Base-by-base conservation (phyloP, 495 filamentous ascomycete genomes). In the Cryomyces minteri region DNA sequence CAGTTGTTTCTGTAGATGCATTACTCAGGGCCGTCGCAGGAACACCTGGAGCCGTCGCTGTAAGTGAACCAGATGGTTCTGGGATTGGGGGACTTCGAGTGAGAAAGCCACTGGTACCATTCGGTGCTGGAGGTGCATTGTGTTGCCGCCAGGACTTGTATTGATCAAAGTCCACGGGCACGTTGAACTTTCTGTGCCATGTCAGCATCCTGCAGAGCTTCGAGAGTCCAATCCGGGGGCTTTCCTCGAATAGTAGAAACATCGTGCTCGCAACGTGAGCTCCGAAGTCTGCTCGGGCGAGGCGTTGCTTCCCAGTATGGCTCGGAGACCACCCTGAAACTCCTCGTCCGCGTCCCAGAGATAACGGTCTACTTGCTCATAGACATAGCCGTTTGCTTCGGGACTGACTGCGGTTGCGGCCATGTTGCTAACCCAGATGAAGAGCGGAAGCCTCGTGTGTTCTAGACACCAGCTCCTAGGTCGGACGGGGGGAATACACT, bases 311-410 rank as follows among this genome's bases (percentile, higher is more conserved):
- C 64, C 65, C 25, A 71, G 58, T 32, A 69, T 68, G 38, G 67
- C 65, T 25, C 46, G 49, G 9, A 66, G 54, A 12, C 62, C 62
- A n/a, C 53, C 53, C 55, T 74, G 69, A 50, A 74, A 76, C 50
- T 74, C 70, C 43, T 58, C 54, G 50, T 76, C 73, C 44, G 54
- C 51, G 40, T 62, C 66, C 73, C 73, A 76, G 10, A 59, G 48
- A 57, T 76, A 76, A n/a, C 43, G 43, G 39, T 70, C 62, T n/a
- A 76, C 48, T 37, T 66, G 57, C 39, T 58, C 50, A 50, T 62
- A 70, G 10, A 69, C 49, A 11, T 49, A 51, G 42, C 45, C 53
- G 32, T 42, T 49, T 36, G 36, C 48, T 54, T 40, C 43, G 29
- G 12, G 12, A 14, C 18, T n/a, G 5, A 6, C 32, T 10, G 33